Evolutionary conservation across 164 flowering plant species (phyloP), one percentile per base, ranked within the genome.

Genomic region (Euptelea pleiosperma): DNA sequence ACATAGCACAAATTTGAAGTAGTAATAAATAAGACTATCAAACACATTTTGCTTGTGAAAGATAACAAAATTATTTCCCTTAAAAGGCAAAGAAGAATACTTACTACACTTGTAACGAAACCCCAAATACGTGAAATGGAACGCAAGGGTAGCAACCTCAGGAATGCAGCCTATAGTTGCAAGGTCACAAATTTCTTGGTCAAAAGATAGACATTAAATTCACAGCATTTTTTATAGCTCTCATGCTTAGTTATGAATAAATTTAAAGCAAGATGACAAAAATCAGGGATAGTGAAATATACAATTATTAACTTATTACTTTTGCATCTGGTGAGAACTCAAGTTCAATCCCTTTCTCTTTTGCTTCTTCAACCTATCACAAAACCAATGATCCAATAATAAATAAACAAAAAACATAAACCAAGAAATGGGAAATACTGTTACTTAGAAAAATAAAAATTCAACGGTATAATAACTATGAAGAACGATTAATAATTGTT

Each of bases 111-210:
- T 26, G 96, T 68, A 69, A 93, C 56, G 65, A 39, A 69, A 43
- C 99, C 97, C 94, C 97, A 93, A 42, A 69, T 60, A 60, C 97
- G 82, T 31, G 99, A 93, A 65, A 90, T 86, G 45, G 96, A 62
- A 3, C 95, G 97, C 69, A 93, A 73, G 12, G 97, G 99, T 44
- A 93, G 79, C 70, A 88, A 53, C 55, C 79, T 75, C 69, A 93
- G 52, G 70, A 93, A 84, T 41, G 84, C 41, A 42, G 97, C 97
- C 99, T 93, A 61, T 21, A 73, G 39, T 64, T 30, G 8, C 28
- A 72, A 59, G 26, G 55, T 42, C 18, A 53, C 1, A 19, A 12
- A 18, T 37, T 52, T 52, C 40, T 50, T 28, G 15, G 40, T 69
- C 29, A 63, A 44, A 62, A 31, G 56, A 29, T 39, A 50, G 29